These are phyloP conservation scores for Anisogramma anomala DNA, from an alignment of 2,329 filamentous ascomycete genomes.

Conservation along the genomic window DNA sequence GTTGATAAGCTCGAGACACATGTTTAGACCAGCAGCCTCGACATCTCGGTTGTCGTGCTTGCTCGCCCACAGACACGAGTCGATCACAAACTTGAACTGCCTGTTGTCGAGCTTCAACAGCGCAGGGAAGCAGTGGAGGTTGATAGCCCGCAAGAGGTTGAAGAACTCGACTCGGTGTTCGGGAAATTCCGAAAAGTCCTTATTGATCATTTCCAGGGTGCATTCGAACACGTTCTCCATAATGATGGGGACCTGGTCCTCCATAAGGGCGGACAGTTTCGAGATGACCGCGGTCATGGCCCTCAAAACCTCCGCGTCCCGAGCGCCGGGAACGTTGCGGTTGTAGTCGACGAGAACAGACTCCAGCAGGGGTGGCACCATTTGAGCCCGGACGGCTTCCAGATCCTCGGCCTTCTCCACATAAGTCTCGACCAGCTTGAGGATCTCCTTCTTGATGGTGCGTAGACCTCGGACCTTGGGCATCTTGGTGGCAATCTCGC, in stretches of 20 bases:
- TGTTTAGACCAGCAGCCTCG: constrained; percentile 88
- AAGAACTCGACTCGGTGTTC: constrained; percentile 99
- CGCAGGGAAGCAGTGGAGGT: constrained; percentile 91
- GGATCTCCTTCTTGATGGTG: constrained; percentile 98
- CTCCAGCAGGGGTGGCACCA: constrained; percentile 91
- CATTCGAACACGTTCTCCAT: constrained; percentile 99
- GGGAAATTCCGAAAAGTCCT: constrained; percentile 98
- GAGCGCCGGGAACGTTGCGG: constrained; percentile 87
- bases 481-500: constrained; percentile 91
- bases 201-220: constrained; percentile 99
- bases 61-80: constrained; percentile 99
- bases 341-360: constrained; percentile 94
- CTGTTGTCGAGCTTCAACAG: constrained; percentile 87
- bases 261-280: constrained; percentile 91
- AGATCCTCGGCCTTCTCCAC: constrained; percentile 96
- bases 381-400: constrained; percentile 82
- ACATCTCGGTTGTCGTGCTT: constrained; percentile 99
- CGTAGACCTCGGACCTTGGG: constrained; percentile 88
- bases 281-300: constrained; percentile 97
- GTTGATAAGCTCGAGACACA: constrained; percentile 94
- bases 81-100: constrained; percentile 98
- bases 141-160: constrained; percentile 90
- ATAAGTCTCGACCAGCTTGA: constrained; percentile 96
- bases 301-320: constrained; percentile 91
- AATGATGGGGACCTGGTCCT: constrained; percentile 92